These are phyloP conservation scores for Eucalyptus sp. DNA, from an alignment of 345 rosid genomes.

Conservation along the genomic window DNA sequence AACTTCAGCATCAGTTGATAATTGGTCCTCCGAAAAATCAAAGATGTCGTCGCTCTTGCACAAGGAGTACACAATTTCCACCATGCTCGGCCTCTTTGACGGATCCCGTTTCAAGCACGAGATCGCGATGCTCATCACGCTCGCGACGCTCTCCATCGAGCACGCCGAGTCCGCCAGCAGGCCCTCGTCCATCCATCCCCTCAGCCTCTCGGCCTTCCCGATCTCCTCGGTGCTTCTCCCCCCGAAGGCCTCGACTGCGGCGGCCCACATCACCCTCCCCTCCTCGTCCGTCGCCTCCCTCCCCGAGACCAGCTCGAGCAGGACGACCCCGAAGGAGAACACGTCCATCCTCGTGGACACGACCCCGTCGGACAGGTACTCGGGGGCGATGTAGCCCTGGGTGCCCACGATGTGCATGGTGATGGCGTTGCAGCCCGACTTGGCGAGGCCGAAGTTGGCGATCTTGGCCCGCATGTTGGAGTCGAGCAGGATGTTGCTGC, in stretches of 20 bases:
- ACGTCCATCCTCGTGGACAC: conserved; percentile 63
- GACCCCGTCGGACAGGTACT: conserved; percentile 46
- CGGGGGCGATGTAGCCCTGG: conserved; percentile 71
- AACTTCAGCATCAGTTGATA: neutral
- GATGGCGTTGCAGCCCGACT: conserved; percentile 67
- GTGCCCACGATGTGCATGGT: conserved; percentile 73
- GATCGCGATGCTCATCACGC: conserved; percentile 31
- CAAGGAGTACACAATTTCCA: conserved; percentile 54
- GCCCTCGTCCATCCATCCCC: conserved; percentile 25
- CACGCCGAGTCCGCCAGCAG: conserved; percentile 17
- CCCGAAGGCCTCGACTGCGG: conserved; percentile 9
- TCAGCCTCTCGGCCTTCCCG: conserved; percentile 11
- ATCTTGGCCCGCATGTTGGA: conserved; percentile 54
- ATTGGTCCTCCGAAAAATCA: conserved; percentile 34
- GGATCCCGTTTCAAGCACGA: conserved; percentile 47
- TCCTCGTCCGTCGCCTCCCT: conserved; percentile 35
- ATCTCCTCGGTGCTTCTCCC: conserved; percentile 15
- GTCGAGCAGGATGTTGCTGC: conserved; percentile 56
- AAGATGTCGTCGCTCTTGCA: conserved; percentile 36
- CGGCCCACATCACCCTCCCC: conserved; percentile 41
- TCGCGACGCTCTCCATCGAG: conserved; percentile 35
- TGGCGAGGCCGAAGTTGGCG: conserved; percentile 66
- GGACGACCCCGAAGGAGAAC: conserved; percentile 58
- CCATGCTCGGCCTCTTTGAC: conserved; percentile 47
- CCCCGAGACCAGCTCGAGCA: conserved; percentile 58